These are phyloP conservation scores for Lactarius pseudohatsudake DNA, from an alignment of 768 basidiomycete genomes.

Conservation along the genomic window DNA sequence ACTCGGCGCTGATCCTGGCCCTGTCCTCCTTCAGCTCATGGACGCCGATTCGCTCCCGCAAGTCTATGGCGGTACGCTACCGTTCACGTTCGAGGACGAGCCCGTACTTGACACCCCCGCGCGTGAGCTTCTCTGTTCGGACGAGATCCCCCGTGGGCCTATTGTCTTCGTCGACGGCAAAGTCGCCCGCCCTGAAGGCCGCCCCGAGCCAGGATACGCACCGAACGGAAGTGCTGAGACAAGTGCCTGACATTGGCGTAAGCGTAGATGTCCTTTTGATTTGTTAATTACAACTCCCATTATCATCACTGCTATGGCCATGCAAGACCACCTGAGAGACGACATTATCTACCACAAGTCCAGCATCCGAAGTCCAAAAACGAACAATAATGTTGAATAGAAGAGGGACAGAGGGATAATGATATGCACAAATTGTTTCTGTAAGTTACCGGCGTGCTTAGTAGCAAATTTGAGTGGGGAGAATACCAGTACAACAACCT, in stretches of 20 bases:
- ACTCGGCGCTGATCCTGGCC: constrained; percentile 58
- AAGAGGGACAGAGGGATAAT: constrained; percentile 18
- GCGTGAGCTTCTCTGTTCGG: constrained; percentile 43
- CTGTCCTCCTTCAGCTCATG: constrained; percentile 52
- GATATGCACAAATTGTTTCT: constrained; percentile 24
- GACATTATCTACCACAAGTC: neutral
- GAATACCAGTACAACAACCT: constrained; percentile 10
- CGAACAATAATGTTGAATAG: neutral
- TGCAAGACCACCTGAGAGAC: neutral
- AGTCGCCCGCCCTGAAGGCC: constrained; percentile 31
- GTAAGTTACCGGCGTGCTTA: neutral
- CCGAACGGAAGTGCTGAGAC: constrained; percentile 1
- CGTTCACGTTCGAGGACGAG: constrained; percentile 67
- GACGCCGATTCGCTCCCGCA: constrained; percentile 55
- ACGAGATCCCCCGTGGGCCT: constrained; percentile 56
- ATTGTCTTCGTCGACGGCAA: constrained; percentile 49
- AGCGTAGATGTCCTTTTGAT: neutral
- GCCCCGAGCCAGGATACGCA: neutral
- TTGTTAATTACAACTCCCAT: neutral
- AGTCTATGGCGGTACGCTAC: constrained; percentile 71
- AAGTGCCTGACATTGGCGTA: neutral
- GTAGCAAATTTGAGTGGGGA: neutral
- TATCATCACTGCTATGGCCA: neutral
- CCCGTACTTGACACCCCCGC: constrained; percentile 62
- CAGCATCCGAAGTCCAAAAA: constrained; percentile 1